Evolutionary conservation across 768 basidiomycete species (phyloP), one percentile per base, ranked within the genome.

Genomic region (Tulasnella sp.): DNA sequence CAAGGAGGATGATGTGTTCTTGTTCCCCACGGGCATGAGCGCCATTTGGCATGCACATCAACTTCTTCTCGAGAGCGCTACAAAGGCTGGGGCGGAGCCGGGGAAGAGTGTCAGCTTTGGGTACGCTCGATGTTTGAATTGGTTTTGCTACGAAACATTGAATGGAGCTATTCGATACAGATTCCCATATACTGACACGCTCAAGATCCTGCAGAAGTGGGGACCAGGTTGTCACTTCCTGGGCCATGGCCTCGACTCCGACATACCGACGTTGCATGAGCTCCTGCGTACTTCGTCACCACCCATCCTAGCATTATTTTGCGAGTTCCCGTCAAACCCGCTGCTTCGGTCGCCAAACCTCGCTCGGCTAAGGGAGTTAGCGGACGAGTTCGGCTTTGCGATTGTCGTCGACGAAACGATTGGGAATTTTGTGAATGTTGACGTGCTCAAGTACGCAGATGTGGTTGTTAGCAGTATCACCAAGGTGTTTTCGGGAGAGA

Each of bases 261-360:
- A 92, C 60, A 78, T 96, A 19, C 34, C 61, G 65, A 76, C 78
- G 27, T 76, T 98, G 0, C 86, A 89, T 63, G 69, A 64, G 7
- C 70, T 89, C 2, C 76, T 95, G 17, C 74, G 76, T 15, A 74
- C 77, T 5, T 68, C 70, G 1, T 73, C 72, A 5, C 82, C 83
- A 1, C 87, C 87, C 0, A 75, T 91, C 24, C 73, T 90, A 5
- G 82, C 91, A 0, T 76, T 98, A 42, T 92, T 93, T 73, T 87
- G 86, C 43, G 95, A 99, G 71, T 91, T 96, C 70, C 94, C 95
- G 0, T 93, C 91, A 0, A 99, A 99, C 68, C 95, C 95, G 3
- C 80, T 99, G 17, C 75, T 99, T 5, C 82, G 88, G n/a, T 85
- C 86, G 1, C 80, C 90, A 10, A 78, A 96, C 68, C 75, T 99